phyloP scores from a whole-genome alignment of 2,329 filamentous ascomycete genomes.

The Teratosphaeria viscida region DNA sequence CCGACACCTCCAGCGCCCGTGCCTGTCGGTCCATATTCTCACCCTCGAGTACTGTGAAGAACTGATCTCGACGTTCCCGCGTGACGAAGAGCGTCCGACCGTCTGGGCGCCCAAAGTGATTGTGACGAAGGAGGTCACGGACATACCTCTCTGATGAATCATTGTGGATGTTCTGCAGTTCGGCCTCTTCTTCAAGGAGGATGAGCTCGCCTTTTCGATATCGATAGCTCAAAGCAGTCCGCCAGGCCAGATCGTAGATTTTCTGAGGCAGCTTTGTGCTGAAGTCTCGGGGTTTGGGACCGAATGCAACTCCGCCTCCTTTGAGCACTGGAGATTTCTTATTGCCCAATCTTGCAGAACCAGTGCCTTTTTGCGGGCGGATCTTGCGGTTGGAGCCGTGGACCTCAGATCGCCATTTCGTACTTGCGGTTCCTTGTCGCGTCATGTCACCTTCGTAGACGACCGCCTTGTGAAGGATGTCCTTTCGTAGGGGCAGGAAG shows the following conservation, averaged over 20 bases:
- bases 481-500: slow-evolving; percentile 73
- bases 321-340: slow-evolving; percentile 70
- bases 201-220: slow-evolving; percentile 80
- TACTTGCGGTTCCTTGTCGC: slow-evolving; percentile 73
- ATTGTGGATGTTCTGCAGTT: slow-evolving; percentile 50
- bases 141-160: slow-evolving; percentile 44
- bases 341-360: slow-evolving; percentile 66
- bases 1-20: slow-evolving; percentile 56
- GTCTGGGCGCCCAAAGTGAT: slow-evolving; percentile 56
- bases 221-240: slow-evolving; percentile 84
- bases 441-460: slow-evolving; percentile 85
- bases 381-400: slow-evolving; percentile 76
- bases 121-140: slow-evolving; percentile 56
- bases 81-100: slow-evolving; percentile 72
- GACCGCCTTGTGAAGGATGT: slow-evolving; percentile 85
- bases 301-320: slow-evolving; percentile 80
- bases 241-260: slow-evolving; percentile 91
- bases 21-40: slow-evolving; percentile 49
- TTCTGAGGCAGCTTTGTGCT: slow-evolving; percentile 72
- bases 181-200: slow-evolving; percentile 68
- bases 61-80: slow-evolving; percentile 45
- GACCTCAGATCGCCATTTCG: slow-evolving; percentile 74
- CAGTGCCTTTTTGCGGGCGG: slow-evolving; percentile 75
- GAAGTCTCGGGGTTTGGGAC: slow-evolving; percentile 89
- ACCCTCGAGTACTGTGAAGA: slow-evolving; percentile 57